A percentile compares a stretch with the other conserved stretches of the same genome.
Evolutionary conservation across 2,329 filamentous ascomycete species (phyloP).

Genomic region (Botryosphaeria dothidea): DNA sequence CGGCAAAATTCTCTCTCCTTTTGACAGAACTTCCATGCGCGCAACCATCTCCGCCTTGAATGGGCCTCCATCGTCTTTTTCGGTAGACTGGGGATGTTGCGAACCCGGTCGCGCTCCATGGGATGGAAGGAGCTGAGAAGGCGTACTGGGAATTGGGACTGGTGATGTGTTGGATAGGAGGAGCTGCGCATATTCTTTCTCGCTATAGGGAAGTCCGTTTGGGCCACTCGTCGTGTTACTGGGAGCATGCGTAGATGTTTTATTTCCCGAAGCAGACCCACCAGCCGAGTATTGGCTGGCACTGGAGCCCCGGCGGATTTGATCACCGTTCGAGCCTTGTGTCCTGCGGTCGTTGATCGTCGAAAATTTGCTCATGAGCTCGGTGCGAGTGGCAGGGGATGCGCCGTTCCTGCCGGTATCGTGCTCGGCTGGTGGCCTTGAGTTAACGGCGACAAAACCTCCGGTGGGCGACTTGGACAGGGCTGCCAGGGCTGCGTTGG

Average conservation of each 20-base stretch:
- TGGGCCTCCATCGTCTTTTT: conserved; percentile 59
- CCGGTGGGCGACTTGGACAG: conserved; percentile 36
- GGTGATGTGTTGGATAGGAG: conserved; percentile 42
- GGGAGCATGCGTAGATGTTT: conserved; percentile 23
- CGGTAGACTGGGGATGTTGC: conserved; percentile 32
- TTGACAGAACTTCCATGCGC: conserved; percentile 72
- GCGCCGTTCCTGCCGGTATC: conserved; percentile 46
- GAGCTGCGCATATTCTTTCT: conserved; percentile 42
- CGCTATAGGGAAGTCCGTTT: conserved; percentile 22
- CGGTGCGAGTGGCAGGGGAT: conserved; percentile 58
- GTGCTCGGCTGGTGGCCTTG: conserved; percentile 43
- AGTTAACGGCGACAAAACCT: conserved; percentile 62
- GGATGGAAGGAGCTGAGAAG: conserved; percentile 51
- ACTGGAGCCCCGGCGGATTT: conserved; percentile 32
- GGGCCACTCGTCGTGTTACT: conserved; percentile 22
- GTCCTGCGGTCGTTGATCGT: conserved; percentile 56
- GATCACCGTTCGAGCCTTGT: conserved; percentile 27
- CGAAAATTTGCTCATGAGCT: conserved; percentile 64
- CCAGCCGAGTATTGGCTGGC: conserved; percentile 30
- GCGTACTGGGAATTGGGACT: conserved; percentile 57
- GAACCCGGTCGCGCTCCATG: conserved; percentile 45
- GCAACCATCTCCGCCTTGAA: conserved; percentile 68
- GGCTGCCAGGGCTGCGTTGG: conserved; percentile 32
- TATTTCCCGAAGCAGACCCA: conserved; percentile 39
- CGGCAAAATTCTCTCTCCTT: conserved; percentile 74